A percentile compares a stretch with the other conserved stretches of the same genome.
phyloP scores from a whole-genome alignment of 495 filamentous ascomycete species.

The Xylaria palmicola region DNA sequence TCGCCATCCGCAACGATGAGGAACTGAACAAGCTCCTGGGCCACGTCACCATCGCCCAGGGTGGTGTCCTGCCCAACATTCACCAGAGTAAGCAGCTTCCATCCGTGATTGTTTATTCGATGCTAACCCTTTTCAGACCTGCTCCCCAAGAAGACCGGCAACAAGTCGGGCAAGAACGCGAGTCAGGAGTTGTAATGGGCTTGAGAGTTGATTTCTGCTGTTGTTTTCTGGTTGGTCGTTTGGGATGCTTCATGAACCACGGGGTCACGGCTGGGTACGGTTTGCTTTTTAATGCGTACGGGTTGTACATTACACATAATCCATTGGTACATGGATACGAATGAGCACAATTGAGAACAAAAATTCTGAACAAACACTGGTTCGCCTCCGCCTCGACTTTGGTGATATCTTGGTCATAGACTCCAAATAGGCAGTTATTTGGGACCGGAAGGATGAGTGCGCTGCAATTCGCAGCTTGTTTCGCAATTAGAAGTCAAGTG shows the following conservation, averaged over 20 bases:
- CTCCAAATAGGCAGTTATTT: no score
- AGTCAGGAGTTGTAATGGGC: constrained; percentile 83
- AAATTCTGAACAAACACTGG: constrained; percentile 7
- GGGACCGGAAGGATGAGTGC: no score
- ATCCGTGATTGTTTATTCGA: neutral
- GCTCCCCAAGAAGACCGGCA: constrained; percentile 95
- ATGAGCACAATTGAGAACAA: constrained; percentile 49
- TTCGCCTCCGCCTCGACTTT: neutral
- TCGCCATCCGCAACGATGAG: constrained; percentile 99
- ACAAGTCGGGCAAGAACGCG: constrained; percentile 85
- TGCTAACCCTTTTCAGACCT: constrained; percentile 69
- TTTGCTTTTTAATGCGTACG: constrained; percentile 70
- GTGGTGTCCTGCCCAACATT: constrained; percentile 98
- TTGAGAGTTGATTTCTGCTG: constrained; percentile 49
- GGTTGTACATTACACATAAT: constrained; percentile 85
- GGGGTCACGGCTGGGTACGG: constrained; percentile 87
- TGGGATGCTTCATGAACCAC: constrained; percentile 71
- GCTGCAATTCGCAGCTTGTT: no score
- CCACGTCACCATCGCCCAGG: constrained; percentile 98
- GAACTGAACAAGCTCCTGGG: constrained; percentile 99
- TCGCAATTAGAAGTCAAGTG: no score
- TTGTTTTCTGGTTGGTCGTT: constrained; percentile 65
- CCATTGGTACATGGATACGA: constrained; percentile 67
- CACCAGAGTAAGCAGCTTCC: constrained; percentile 80
- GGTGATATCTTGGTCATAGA: neutral